phyloP scores from a whole-genome alignment of 1,139 yeast species.

The Pichia sp. region DNA sequence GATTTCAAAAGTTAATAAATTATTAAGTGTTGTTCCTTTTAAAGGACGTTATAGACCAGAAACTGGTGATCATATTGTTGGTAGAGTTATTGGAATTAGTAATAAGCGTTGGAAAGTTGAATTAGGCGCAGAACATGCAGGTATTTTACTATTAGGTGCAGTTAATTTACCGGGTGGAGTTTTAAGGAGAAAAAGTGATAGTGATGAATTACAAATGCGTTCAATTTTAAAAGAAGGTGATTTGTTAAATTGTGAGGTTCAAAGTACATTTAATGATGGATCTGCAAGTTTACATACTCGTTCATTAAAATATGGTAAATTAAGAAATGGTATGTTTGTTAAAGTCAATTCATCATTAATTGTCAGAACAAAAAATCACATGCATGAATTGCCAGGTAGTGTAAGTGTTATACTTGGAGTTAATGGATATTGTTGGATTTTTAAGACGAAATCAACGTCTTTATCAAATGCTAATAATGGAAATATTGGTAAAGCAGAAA shows the following conservation, averaged over 20 bases:
- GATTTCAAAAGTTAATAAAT: conserved; percentile 76
- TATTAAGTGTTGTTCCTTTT: conserved; percentile 79
- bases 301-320: conserved; percentile 88
- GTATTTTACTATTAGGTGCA: conserved; percentile 86
- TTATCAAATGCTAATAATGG: conserved; percentile 22
- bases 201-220: conserved; percentile 96
- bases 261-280: conserved; percentile 82
- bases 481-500: conserved; percentile 30
- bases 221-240: conserved; percentile 95
- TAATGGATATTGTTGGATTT: conserved; percentile 90
- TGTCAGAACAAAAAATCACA: conserved; percentile 79
- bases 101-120: conserved; percentile 95
- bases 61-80: conserved; percentile 94
- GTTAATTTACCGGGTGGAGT: conserved; percentile 98
- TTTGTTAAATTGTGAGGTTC: conserved; percentile 91
- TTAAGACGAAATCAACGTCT: conserved; percentile 52
- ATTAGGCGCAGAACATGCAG: conserved; percentile 90
- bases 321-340: conserved; percentile 82
- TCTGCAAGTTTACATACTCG: conserved; percentile 93
- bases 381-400: conserved; percentile 83
- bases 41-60: conserved; percentile 87
- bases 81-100: conserved; percentile 91
- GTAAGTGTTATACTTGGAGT: conserved; percentile 88
- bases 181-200: conserved; percentile 84
- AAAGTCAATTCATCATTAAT: conserved; percentile 77